Base-by-base conservation (phyloP, 192 early-diverging fungal genomes). In the Globomyces pollinis-pini region DNA sequence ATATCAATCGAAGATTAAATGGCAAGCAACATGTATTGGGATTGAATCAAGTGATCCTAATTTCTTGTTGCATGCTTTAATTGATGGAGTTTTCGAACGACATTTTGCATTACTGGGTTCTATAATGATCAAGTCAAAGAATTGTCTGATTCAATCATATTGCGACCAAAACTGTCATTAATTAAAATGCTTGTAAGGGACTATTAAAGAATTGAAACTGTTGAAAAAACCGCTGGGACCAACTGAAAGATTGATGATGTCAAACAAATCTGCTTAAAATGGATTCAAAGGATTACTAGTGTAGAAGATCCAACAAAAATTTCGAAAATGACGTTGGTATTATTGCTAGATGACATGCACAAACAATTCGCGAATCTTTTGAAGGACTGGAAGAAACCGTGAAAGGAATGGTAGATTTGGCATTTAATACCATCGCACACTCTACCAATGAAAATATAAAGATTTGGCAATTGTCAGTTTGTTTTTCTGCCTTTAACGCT, bases 381-480 rank as follows among this genome's bases (percentile, higher is more conserved):
- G 66, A 70, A 20, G 38, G 54, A 28, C 60, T 59, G 45, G 67
- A 70, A 41, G 35, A 38, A 12, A 62, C 67, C 35, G 67, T 61
- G 6, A 18, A 50, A 31, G 49, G 55, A 24, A 21, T 71, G 30
- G 57, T 63, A 21, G 67, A 71, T 35, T 53, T 71, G 57, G 15
- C 15, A 0, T 71, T 71, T 59, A 71, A 71, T 51, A 59, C 50
- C 13, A 51, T 70, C 4, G 60, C 70, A n/a, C 63, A 71, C 29
- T 68, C 70, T 2, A 71, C 70, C 11, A 71, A 71, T 45, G 66
- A 71, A 62, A 38, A 63, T 3, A 70, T 70, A 65, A 62, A 67
- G 62, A 71, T 64, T 0, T 71, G 2, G 53, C 70, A 11, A 16
- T 71, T 23, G 57, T 71, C 1, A 57, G 13, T 41, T 70, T 9